These are phyloP conservation scores for Collariella sp. DNA, from an alignment of 495 filamentous ascomycete genomes.

Conservation along the genomic window DNA sequence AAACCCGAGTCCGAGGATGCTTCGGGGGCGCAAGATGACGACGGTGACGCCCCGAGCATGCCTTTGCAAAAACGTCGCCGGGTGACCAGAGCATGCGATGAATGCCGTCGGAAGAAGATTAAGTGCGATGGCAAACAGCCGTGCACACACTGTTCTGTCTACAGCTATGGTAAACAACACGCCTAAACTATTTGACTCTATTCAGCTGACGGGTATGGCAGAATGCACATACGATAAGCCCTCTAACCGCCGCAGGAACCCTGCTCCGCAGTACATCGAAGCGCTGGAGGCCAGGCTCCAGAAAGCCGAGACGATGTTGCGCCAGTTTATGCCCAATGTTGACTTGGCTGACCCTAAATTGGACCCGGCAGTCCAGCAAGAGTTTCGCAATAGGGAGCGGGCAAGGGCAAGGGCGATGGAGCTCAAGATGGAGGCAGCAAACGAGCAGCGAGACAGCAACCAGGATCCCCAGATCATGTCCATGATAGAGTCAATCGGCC, in stretches of 20 bases:
- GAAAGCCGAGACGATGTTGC: conserved; percentile 72
- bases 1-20: conserved; percentile 25
- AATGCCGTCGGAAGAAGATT: conserved; percentile 95
- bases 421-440: conserved; percentile 24
- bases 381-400: conserved; percentile 42
- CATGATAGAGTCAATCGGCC: conserved; percentile 88
- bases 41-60: conserved; percentile 26
- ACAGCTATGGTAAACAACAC: conserved; percentile 84
- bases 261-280: conserved; percentile 91
- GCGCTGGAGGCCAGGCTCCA: conserved; percentile 77
- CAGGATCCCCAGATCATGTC: conserved; percentile 79
- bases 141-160: conserved; percentile 95
- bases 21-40: conserved; percentile 9
- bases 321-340: conserved; percentile 72
- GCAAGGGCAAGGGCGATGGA: conserved; percentile 31
- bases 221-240: conserved; percentile 98
- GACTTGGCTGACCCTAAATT: conserved; percentile 77
- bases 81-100: conserved; percentile 89
- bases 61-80: conserved; percentile 81
- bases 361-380: conserved; percentile 57
- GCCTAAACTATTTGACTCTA: neutral
- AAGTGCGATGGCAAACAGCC: conserved; percentile 98
- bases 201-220: conserved; percentile 38
- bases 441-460: conserved; percentile 19
- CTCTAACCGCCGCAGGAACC: conserved; percentile 89